Conservation (phyloP, 768 basidiomycete species). For the Lactifluus hygrophoroides region DNA sequence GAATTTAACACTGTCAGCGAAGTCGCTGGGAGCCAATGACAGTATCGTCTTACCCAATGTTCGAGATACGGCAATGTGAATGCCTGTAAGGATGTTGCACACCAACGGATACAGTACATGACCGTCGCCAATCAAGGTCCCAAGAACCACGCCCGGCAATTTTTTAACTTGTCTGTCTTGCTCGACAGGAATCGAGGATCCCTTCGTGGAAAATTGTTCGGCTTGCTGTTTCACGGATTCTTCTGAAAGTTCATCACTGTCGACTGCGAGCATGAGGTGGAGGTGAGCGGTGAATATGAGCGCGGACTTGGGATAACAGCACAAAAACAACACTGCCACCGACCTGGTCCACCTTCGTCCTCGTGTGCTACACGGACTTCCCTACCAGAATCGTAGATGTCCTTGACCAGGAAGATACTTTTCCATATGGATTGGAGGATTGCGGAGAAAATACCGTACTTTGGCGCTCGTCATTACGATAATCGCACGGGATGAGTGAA, state of each 20-base stretch:
- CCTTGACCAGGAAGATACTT: too few species aligned
- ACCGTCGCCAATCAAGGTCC: constrained; percentile 95
- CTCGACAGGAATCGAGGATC: constrained; percentile 62
- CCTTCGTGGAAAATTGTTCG: constrained; percentile 75
- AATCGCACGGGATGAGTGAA: too few species aligned
- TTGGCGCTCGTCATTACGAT: too few species aligned
- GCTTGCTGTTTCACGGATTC: constrained; percentile 77
- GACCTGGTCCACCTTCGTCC: too few species aligned
- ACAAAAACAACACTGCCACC: too few species aligned
- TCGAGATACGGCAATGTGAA: constrained; percentile 90
- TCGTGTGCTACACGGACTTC: too few species aligned
- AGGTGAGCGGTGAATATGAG: too few species aligned
- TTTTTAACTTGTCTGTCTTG: constrained; percentile 47
- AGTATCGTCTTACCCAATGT: constrained; percentile 94
- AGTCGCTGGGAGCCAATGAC: constrained; percentile 79
- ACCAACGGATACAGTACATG: constrained; percentile 98
- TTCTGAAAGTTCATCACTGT: constrained; percentile 35
- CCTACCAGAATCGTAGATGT: too few species aligned
- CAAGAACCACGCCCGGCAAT: constrained; percentile 48
- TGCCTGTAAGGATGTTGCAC: constrained; percentile 99
- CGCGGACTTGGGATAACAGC: too few species aligned
- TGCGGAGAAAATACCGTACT: too few species aligned
- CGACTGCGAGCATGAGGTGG: constrained; percentile 29
- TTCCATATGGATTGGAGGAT: too few species aligned
- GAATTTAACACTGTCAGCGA: constrained; percentile 82